These are phyloP conservation scores for Hemisphaericaspora nanyangensis DNA, from an alignment of 805 yeast species.

Conservation along the genomic window DNA sequence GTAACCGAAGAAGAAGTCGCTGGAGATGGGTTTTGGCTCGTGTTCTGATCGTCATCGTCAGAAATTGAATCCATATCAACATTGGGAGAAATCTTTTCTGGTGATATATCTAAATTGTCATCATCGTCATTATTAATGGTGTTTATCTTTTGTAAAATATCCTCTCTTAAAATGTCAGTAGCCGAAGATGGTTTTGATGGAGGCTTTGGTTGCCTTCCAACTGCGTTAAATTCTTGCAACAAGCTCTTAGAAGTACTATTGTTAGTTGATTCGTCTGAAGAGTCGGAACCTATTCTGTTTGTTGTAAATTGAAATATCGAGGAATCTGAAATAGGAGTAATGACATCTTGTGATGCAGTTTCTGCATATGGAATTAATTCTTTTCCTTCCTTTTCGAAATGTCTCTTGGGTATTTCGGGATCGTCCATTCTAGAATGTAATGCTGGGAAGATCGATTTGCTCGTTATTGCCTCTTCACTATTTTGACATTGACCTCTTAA, in stretches of 20 bases:
- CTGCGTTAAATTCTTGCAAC: slow-evolving; percentile 18
- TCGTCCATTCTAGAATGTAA: background rate
- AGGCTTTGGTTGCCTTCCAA: slow-evolving; percentile 10
- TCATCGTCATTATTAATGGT: slow-evolving; percentile 33
- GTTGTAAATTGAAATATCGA: background rate
- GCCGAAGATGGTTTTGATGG: slow-evolving; percentile 1
- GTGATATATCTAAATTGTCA: slow-evolving; percentile 15
- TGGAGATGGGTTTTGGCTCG: background rate
- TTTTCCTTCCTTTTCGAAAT: background rate
- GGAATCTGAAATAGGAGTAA: background rate
- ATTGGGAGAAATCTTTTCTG: background rate
- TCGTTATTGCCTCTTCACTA: background rate
- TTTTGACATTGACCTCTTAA: background rate
- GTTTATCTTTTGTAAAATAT: slow-evolving; percentile 25
- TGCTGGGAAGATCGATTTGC: background rate
- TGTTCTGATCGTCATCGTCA: background rate
- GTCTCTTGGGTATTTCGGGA: background rate
- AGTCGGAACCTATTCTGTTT: background rate
- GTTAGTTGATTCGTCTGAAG: too few species aligned
- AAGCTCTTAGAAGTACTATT: slow-evolving; percentile 50
- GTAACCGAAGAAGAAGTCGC: background rate
- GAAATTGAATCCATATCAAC: background rate
- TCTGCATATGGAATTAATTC: background rate
- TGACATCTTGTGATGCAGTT: background rate
- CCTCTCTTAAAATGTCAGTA: slow-evolving; percentile 16